Percentiles rank a stretch among this genome's conserved stretches.
Conservation (phyloP, 1,284 basidiomycete genomes). For the Termitomyces sp. region DNA sequence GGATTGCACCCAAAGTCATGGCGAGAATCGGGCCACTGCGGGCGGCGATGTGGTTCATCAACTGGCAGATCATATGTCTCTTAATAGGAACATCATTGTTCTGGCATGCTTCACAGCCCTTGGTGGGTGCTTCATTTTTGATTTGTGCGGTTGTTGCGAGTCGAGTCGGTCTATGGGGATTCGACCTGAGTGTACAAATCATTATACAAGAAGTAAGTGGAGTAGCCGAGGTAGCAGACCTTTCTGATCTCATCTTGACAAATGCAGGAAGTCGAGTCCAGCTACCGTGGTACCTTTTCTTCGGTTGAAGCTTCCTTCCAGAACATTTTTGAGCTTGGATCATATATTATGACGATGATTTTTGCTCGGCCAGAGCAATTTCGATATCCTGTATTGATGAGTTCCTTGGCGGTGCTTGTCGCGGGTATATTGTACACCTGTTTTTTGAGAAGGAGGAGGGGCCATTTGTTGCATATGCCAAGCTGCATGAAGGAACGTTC, state of each 20-base stretch:
- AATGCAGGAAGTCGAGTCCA: constrained; percentile 17
- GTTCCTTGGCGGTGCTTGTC: constrained; percentile 14
- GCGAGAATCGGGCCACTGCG: constrained; percentile 15
- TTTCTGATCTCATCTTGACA: neutral
- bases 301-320: constrained; percentile 21
- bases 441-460: constrained; percentile 20
- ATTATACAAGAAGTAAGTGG: constrained; percentile 19
- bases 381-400: constrained; percentile 20
- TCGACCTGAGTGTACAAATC: constrained; percentile 18
- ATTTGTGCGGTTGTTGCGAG: constrained; percentile 17
- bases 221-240: neutral
- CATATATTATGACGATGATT: constrained; percentile 18
- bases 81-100: constrained; percentile 13
- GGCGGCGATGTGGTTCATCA: constrained; percentile 20
- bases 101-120: constrained; percentile 5
- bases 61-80: constrained; percentile 17
- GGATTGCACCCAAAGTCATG: constrained; percentile 17
- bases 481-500: neutral
- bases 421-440: constrained; percentile 16
- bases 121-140: constrained; percentile 10
- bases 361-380: constrained; percentile 20
- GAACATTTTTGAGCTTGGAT: constrained; percentile 19
- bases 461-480: constrained; percentile 19
- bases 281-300: constrained; percentile 19
- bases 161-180: constrained; percentile 21